Percentiles rank a stretch among this genome's conserved stretches.
These are phyloP conservation scores for Bryoerythrophyllum caledonicum DNA, from an alignment of 225 moss, liverwort and hornwort genomes.

Conservation along the genomic window DNA sequence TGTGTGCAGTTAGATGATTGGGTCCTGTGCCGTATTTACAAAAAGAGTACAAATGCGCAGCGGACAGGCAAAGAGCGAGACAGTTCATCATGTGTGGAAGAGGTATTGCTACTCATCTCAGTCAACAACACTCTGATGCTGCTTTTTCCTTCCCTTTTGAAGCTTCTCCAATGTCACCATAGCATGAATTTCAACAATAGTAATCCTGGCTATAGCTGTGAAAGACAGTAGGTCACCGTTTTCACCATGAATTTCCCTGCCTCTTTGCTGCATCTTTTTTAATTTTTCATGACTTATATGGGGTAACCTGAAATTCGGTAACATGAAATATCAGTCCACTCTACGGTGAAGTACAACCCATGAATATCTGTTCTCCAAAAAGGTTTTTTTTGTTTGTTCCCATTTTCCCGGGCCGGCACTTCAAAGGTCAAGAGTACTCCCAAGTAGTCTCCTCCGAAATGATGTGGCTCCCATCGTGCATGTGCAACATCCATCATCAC, in stretches of 20 bases:
- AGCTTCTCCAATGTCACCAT: neutral
- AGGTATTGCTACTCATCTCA: conserved; percentile 35
- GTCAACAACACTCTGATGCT: neutral
- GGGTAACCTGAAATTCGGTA: neutral
- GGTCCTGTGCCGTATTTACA: conserved; percentile 96
- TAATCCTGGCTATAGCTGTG: neutral
- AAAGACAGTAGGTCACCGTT: neutral
- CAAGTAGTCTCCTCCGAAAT: neutral
- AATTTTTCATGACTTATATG: neutral
- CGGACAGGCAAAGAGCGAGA: conserved; percentile 85
- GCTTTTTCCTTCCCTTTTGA: neutral
- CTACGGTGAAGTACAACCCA: neutral
- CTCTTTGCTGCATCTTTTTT: neutral
- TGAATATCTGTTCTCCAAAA: neutral
- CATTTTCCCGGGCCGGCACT: neutral
- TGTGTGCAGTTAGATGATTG: conserved; percentile 89
- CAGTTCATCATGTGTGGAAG: conserved; percentile 87
- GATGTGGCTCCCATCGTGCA: neutral
- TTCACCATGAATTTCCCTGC: neutral
- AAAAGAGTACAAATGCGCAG: conserved; percentile 94
- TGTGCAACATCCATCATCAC: conserved; percentile 16
- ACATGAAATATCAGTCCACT: neutral
- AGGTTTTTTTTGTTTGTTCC: neutral
- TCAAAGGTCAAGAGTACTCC: neutral
- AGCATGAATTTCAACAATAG: neutral